Percentiles rank a stretch among this genome's conserved stretches.
These are phyloP conservation scores for Sclerotinia trifoliorum DNA, from an alignment of 2,329 filamentous ascomycete genomes.

Conservation along the genomic window DNA sequence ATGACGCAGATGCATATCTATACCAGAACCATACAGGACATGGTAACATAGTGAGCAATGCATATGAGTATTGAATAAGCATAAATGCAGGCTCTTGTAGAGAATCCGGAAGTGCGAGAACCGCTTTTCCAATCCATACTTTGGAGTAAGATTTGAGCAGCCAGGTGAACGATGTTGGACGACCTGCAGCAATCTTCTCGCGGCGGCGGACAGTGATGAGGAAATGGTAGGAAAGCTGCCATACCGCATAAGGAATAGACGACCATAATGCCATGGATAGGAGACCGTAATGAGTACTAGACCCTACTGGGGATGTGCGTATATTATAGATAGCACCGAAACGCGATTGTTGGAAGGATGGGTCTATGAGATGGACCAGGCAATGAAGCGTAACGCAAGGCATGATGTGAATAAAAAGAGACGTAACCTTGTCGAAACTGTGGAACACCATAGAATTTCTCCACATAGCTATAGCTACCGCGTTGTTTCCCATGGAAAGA, in stretches of 20 bases:
- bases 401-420: conserved; percentile 99
- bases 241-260: conserved; percentile 85
- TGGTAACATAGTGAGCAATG: conserved; percentile 87
- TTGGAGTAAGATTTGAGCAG: conserved; percentile 87
- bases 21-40: conserved; percentile 95
- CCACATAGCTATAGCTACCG: conserved; percentile 98
- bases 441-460: conserved; percentile 98
- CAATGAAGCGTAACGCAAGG: conserved; percentile 92
- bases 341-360: conserved; percentile 61
- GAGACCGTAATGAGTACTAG: conserved; percentile 75
- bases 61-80: conserved; percentile 91
- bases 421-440: conserved; percentile 95
- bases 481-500: conserved; percentile 93
- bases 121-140: conserved; percentile 81
- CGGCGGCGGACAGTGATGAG: conserved; percentile 92
- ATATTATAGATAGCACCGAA: conserved; percentile 88
- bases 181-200: conserved; percentile 92
- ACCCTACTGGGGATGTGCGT: conserved; percentile 65
- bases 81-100: conserved; percentile 92
- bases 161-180: conserved; percentile 97
- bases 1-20: conserved; percentile 72
- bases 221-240: conserved; percentile 92
- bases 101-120: conserved; percentile 70
- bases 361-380: conserved; percentile 76
- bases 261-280: conserved; percentile 91